Conservation (phyloP, 768 basidiomycete genomes). For the Leccinum longicurvipes region DNA sequence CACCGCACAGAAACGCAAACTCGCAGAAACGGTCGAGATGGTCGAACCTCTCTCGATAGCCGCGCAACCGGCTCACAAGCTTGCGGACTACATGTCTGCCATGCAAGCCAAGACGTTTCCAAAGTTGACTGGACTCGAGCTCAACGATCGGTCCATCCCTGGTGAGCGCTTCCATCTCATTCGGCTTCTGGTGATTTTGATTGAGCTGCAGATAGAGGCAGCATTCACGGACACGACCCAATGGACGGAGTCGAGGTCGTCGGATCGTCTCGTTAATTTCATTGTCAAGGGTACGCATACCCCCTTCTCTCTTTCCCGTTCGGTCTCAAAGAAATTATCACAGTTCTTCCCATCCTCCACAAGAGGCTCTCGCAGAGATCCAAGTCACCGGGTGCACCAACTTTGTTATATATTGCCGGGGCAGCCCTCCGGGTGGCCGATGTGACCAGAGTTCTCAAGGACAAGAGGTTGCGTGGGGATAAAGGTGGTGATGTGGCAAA, state of each 20-base stretch:
- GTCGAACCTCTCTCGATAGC: constrained; percentile 46
- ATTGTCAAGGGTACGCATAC: constrained; percentile 60
- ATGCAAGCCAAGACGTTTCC: constrained; percentile 70
- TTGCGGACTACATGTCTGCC: constrained; percentile 61
- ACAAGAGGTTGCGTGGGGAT: constrained; percentile 66
- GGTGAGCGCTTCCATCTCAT: constrained; percentile 44
- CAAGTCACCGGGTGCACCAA: constrained; percentile 80
- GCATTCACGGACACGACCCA: constrained; percentile 72
- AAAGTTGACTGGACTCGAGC: constrained; percentile 70
- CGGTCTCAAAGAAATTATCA: neutral
- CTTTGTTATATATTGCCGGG: constrained; percentile 77
- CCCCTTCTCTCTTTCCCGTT: neutral
- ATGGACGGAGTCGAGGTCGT: constrained; percentile 69
- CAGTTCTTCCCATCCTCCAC: constrained; percentile 66
- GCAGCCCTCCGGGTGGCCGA: constrained; percentile 94
- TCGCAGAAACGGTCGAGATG: constrained; percentile 43
- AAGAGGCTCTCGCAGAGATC: constrained; percentile 72
- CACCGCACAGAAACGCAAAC: constrained; percentile 55
- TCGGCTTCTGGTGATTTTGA: constrained; percentile 34
- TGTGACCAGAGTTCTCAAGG: constrained; percentile 69
- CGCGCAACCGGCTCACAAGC: constrained; percentile 49
- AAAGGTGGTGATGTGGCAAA: constrained; percentile 93
- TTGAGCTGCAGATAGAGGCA: constrained; percentile 59
- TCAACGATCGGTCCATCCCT: constrained; percentile 74
- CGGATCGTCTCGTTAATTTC: constrained; percentile 72